These are phyloP conservation scores for Blastocystis sp. DNA, from an alignment of 352 stramenopile species.

Conservation along the genomic window DNA sequence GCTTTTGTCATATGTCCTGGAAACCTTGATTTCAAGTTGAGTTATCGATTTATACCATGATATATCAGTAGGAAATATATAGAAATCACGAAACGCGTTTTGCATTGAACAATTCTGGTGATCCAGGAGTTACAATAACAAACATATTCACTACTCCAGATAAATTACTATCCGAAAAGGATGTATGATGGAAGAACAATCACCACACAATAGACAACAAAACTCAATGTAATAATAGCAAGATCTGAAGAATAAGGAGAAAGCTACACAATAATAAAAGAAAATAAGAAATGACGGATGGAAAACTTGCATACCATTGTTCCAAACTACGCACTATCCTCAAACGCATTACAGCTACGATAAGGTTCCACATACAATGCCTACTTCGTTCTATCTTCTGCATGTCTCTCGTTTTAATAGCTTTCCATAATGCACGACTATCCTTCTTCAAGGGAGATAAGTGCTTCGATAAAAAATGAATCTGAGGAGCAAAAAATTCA, in stretches of 20 bases:
- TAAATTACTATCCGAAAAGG: background rate
- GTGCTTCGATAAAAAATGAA: background rate
- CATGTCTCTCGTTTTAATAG: background rate
- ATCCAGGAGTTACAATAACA: background rate
- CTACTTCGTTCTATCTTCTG: background rate
- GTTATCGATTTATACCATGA: background rate
- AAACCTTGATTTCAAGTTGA: slow-evolving; percentile 31
- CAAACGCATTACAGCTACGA: no score
- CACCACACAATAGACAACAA: background rate
- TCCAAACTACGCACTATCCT: no score
- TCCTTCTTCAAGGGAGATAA: background rate
- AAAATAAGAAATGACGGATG: no score
- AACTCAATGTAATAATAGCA: background rate
- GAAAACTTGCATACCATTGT: no score
- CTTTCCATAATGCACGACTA: background rate
- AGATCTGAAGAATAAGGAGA: background rate
- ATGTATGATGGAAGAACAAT: background rate
- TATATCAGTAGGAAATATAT: slow-evolving; percentile 48
- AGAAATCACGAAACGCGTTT: slow-evolving; percentile 7
- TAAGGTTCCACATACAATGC: no score
- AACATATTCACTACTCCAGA: background rate
- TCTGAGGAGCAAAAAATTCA: background rate
- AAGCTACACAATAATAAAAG: background rate
- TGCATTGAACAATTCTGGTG: background rate
- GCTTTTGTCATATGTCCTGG: slow-evolving; percentile 60